phyloP scores from a whole-genome alignment of 306 rosid species.

The Arachis stenosperma region DNA sequence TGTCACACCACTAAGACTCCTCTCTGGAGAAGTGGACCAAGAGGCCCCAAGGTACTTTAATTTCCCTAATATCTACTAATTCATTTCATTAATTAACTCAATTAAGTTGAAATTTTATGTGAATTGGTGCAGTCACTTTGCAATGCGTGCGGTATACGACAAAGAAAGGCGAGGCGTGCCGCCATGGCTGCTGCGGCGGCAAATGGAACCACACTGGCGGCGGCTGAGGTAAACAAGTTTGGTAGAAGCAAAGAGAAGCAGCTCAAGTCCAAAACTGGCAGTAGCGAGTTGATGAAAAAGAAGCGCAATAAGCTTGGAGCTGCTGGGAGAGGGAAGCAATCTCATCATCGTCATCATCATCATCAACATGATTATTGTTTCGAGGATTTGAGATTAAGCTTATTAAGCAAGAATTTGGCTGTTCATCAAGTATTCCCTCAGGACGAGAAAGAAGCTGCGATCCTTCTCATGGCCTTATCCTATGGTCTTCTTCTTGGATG shows the following conservation, averaged over 20 bases:
- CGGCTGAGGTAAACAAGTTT: constrained; percentile 38
- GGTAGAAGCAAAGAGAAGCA: constrained; percentile 36
- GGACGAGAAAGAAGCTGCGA: constrained; percentile 97
- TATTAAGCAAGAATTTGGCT: constrained; percentile 54
- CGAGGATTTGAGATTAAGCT: constrained; percentile 64
- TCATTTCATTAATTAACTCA: too few species aligned
- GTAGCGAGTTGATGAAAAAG: constrained; percentile 34
- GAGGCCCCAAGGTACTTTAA: constrained; percentile 81
- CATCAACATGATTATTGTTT: constrained; percentile 53
- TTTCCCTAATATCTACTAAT: background rate
- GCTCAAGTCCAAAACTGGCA: constrained; percentile 31
- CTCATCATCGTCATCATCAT: constrained; percentile 45
- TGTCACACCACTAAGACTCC: constrained; percentile 97
- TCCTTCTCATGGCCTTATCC: constrained; percentile 89
- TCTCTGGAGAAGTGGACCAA: constrained; percentile 98
- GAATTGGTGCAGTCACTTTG: constrained; percentile 69
- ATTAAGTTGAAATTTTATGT: background rate
- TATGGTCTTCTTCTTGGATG: constrained; percentile 88
- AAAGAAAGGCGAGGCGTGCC: constrained; percentile 93
- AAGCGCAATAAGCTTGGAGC: constrained; percentile 28
- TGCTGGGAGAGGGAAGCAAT: background rate
- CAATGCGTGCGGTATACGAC: constrained; percentile 96
- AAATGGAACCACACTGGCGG: constrained; percentile 45
- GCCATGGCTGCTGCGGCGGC: constrained; percentile 61
- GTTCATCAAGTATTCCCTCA: constrained; percentile 85